Evolutionary conservation across 768 basidiomycete species (phyloP).

Genomic region (Mycena epipterygia): DNA sequence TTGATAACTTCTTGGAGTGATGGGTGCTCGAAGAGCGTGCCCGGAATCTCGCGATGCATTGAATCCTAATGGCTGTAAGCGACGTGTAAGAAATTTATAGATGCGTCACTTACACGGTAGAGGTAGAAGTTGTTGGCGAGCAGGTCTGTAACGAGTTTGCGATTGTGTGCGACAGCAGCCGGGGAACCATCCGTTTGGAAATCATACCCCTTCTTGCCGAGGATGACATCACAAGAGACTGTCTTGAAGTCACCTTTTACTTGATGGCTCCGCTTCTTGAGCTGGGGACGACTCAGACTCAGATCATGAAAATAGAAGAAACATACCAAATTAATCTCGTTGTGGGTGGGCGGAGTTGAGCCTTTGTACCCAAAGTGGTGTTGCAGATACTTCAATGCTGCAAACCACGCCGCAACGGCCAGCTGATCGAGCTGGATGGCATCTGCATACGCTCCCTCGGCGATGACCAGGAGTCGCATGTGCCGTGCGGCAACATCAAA

Average conservation of each 20-base stretch:
- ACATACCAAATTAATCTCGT: not conserved
- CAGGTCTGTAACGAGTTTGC: not conserved
- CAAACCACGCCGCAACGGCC: not conserved
- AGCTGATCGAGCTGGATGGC: not conserved
- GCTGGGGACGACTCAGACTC: not conserved
- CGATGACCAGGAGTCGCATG: not conserved
- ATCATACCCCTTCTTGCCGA: not conserved
- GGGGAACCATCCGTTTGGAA: not conserved
- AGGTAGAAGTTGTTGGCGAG: not conserved
- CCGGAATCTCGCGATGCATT: not conserved
- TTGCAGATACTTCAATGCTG: not conserved
- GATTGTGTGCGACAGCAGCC: not conserved
- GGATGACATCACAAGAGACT: not conserved
- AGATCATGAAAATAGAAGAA: not conserved
- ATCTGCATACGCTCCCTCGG: not conserved
- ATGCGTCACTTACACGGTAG: not conserved
- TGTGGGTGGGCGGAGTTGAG: not conserved
- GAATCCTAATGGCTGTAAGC: not conserved
- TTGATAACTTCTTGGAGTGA: conserved; percentile 4
- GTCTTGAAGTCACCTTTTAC: not conserved
- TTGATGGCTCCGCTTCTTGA: not conserved
- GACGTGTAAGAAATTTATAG: not conserved
- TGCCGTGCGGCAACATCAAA: not conserved
- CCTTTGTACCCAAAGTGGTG: not conserved
- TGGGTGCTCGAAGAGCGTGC: not conserved